These are phyloP conservation scores for Colletotrichum liaoningense DNA, from an alignment of 2,329 filamentous ascomycete genomes.

Conservation along the genomic window DNA sequence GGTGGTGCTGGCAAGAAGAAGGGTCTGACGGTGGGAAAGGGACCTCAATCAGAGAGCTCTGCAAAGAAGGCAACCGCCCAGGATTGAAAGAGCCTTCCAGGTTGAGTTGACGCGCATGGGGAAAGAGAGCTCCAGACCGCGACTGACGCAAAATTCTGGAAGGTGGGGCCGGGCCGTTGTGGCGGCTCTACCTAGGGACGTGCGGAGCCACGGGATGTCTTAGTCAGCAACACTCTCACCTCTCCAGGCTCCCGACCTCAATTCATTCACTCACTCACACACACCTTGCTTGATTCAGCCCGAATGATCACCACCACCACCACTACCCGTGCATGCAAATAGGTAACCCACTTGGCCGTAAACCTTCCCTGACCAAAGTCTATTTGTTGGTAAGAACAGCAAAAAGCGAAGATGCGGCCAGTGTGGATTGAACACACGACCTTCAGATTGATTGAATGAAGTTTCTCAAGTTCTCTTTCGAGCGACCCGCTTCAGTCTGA, in stretches of 20 bases:
- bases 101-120: conserved; percentile 14
- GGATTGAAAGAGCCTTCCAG: neutral
- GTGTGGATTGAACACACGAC: conserved; percentile 25
- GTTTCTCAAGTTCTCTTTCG: neutral
- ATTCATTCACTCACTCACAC: neutral
- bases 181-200: neutral
- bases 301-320: too few species aligned
- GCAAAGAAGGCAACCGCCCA: neutral
- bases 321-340: too few species aligned
- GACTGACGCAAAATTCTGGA: conserved; percentile 32
- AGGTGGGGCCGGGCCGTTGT: conserved; percentile 27
- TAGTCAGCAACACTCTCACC: neutral
- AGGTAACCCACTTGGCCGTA: too few species aligned
- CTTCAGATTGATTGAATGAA: conserved; percentile 25
- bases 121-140: conserved; percentile 23
- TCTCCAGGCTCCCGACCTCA: neutral
- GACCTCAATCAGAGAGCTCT: neutral
- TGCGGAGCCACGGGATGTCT: neutral
- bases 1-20: neutral
- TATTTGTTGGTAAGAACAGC: too few species aligned
- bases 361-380: too few species aligned
- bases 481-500: conserved; percentile 11
- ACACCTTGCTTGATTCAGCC: too few species aligned
- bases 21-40: too few species aligned
- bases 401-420: conserved; percentile 16